Evolutionary conservation across 305 asterid species (phyloP).

Genomic region (Fraxinus sp.): DNA sequence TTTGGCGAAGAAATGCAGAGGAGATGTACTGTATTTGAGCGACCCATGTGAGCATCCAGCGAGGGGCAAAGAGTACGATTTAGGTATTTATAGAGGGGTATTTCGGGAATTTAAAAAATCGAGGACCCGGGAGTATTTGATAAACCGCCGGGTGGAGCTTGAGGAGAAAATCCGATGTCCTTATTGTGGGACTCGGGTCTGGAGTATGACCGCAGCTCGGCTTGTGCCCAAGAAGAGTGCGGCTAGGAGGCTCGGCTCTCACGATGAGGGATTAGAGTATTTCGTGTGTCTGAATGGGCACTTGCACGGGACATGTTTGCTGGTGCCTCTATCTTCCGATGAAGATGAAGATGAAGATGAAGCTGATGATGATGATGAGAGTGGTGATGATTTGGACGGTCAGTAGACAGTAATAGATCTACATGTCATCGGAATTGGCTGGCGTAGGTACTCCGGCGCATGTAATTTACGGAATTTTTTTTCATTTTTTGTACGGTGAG

Average conservation of each 20-base stretch:
- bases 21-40: constrained; percentile 61
- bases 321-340: constrained; percentile 56
- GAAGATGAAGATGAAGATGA: constrained; percentile 21
- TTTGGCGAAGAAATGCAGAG: constrained; percentile 47
- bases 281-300: constrained; percentile 81
- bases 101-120: constrained; percentile 60
- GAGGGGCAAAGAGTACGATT: constrained; percentile 33
- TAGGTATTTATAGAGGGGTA: constrained; percentile 71
- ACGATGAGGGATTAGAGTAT: constrained; percentile 57
- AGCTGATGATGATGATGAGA: neutral
- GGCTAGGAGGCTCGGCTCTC: constrained; percentile 58
- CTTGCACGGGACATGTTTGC: constrained; percentile 70
- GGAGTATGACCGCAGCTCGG: constrained; percentile 80
- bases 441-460: neutral
- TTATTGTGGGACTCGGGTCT: constrained; percentile 62
- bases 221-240: constrained; percentile 60
- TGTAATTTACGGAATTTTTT: neutral
- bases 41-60: constrained; percentile 74
- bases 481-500: neutral
- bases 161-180: constrained; percentile 59
- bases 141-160: constrained; percentile 40
- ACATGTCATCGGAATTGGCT: neutral
- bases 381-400: neutral
- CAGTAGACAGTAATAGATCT: neutral
- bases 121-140: constrained; percentile 59